Conservation (phyloP, 2,329 filamentous ascomycete species). For the Podosphaera xanthii region DNA sequence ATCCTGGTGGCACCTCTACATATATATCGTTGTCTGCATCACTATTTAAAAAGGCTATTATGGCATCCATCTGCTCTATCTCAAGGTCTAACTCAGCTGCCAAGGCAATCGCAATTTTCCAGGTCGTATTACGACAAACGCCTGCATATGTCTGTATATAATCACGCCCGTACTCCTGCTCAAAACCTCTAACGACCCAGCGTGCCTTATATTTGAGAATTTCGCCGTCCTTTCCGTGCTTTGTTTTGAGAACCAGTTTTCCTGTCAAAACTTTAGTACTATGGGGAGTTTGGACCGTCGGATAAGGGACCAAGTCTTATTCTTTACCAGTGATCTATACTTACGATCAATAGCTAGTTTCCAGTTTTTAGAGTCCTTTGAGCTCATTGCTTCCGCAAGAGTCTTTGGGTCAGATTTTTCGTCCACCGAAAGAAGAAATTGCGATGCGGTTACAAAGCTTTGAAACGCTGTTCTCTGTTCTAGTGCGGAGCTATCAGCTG, state of each 20-base stretch:
- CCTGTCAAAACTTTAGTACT: background rate
- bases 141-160: too few relatives aligned
- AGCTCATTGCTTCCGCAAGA: conserved; percentile 1
- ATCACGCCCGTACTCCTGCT: too few relatives aligned
- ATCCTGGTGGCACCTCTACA: background rate
- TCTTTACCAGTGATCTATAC: background rate
- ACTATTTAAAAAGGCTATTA: background rate
- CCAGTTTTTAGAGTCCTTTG: background rate
- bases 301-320: background rate
- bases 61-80: conserved; percentile 1
- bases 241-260: background rate
- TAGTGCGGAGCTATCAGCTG: background rate
- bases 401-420: background rate
- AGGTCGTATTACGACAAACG: background rate
- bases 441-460: background rate
- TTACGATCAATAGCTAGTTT: background rate
- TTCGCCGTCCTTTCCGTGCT: background rate
- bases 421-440: background rate
- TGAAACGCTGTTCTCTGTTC: background rate
- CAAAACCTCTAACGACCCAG: background rate
- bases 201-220: background rate
- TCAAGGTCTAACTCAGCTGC: background rate
- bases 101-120: background rate
- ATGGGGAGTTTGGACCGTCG: background rate
- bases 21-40: background rate